phyloP scores from a whole-genome alignment of 2,329 filamentous ascomycete genomes.

The Colletotrichum zoysiae region DNA sequence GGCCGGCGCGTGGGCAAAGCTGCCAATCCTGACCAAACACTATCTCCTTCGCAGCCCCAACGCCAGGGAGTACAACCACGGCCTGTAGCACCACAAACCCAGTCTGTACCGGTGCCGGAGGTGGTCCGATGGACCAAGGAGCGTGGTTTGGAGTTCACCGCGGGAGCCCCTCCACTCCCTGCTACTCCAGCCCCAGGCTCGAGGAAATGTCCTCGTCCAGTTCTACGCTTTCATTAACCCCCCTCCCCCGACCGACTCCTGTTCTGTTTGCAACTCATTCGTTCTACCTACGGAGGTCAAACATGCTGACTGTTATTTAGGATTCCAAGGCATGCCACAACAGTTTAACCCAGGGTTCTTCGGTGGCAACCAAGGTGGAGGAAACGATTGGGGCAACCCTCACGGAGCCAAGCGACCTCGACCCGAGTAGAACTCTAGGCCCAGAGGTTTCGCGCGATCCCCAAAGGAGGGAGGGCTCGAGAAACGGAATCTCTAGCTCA shows the following conservation, averaged over 20 bases:
- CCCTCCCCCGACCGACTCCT: neutral
- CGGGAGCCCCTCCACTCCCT: neutral
- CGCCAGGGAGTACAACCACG: conserved; percentile 7
- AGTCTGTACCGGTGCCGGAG: neutral
- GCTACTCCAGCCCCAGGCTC: neutral
- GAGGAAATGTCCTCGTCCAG: conserved; percentile 5
- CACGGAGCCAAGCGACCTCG: conserved; percentile 84
- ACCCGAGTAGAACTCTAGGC: conserved; percentile 66
- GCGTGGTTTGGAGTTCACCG: conserved; percentile 11
- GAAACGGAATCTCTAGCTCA: neutral
- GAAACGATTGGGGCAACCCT: conserved; percentile 80
- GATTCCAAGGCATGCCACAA: conserved; percentile 76
- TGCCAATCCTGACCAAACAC: neutral
- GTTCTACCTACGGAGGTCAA: neutral
- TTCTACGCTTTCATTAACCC: neutral
- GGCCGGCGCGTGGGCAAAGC: conserved; percentile 13
- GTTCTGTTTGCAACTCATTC: conserved; percentile 12
- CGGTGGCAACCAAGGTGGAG: conserved; percentile 62
- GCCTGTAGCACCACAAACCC: neutral
- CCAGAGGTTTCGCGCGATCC: neutral
- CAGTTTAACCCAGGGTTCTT: conserved; percentile 84
- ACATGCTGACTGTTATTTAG: conserved; percentile 52
- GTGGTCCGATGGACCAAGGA: conserved; percentile 24
- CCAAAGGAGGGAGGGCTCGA: neutral
- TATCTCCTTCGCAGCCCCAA: neutral